These are phyloP conservation scores for Lonicera japonica DNA, from an alignment of 129 eudicot species.

Conservation along the genomic window DNA sequence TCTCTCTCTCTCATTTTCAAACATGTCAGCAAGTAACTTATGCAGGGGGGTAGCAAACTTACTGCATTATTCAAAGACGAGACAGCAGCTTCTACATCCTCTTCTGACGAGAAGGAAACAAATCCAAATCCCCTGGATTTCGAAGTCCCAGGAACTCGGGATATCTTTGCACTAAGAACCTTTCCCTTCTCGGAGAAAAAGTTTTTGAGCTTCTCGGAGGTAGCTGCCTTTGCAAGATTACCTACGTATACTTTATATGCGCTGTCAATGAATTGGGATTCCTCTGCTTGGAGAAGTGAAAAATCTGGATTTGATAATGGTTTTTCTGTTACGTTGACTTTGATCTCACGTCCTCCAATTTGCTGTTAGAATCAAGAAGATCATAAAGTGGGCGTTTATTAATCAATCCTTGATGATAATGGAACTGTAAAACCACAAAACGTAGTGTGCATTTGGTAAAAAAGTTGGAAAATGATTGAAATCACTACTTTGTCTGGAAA, in stretches of 20 bases:
- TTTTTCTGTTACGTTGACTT: slow-evolving; percentile 89
- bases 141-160: slow-evolving; percentile 87
- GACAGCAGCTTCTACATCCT: slow-evolving; percentile 78
- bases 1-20: too few relatives aligned
- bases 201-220: slow-evolving; percentile 58
- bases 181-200: slow-evolving; percentile 76
- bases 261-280: slow-evolving; percentile 77
- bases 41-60: slow-evolving; percentile 15
- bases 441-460: neutral
- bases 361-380: slow-evolving; percentile 35
- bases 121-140: slow-evolving; percentile 86
- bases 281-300: slow-evolving; percentile 63
- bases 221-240: slow-evolving; percentile 84
- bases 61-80: slow-evolving; percentile 67
- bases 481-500: too few relatives aligned
- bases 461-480: too few relatives aligned
- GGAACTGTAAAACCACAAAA: neutral
- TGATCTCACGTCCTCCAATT: slow-evolving; percentile 80
- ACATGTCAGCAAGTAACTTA: neutral
- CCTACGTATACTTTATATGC: slow-evolving; percentile 88
- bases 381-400: neutral
- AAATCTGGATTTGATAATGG: slow-evolving; percentile 41
- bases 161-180: slow-evolving; percentile 79
- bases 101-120: slow-evolving; percentile 80
- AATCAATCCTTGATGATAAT: too few relatives aligned